phyloP scores from a whole-genome alignment of 495 filamentous ascomycete genomes.

The Letharia columbiana region DNA sequence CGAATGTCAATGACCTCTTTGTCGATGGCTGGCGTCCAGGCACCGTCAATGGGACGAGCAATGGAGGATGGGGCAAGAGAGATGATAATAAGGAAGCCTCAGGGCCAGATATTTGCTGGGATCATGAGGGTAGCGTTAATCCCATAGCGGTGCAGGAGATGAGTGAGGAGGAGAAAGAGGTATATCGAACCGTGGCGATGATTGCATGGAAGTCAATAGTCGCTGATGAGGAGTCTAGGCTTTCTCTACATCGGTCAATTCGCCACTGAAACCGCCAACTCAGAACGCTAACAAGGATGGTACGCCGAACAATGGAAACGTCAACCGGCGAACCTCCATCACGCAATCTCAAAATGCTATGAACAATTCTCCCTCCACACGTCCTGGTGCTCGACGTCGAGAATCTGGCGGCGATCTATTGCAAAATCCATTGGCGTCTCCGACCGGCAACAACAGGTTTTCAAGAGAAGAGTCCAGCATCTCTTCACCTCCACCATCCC shows the following conservation, averaged over 20 bases:
- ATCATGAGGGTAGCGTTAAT: slow-evolving; percentile 58
- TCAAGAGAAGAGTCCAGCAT: slow-evolving; percentile 51
- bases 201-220: not conserved
- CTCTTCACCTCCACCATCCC: slow-evolving; percentile 54
- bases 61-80: slow-evolving; percentile 68
- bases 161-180: slow-evolving; percentile 77
- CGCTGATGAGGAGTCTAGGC: slow-evolving; percentile 40
- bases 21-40: slow-evolving; percentile 69
- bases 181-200: slow-evolving; percentile 26
- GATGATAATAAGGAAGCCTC: slow-evolving; percentile 56
- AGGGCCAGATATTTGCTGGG: slow-evolving; percentile 85
- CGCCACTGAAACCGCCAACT: slow-evolving; percentile 75
- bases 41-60: slow-evolving; percentile 49
- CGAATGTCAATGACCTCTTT: slow-evolving; percentile 63
- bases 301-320: slow-evolving; percentile 42
- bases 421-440: slow-evolving; percentile 50
- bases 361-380: slow-evolving; percentile 50
- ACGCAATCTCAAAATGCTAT: slow-evolving; percentile 41
- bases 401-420: slow-evolving; percentile 70
- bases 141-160: slow-evolving; percentile 70
- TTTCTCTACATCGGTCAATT: slow-evolving; percentile 84
- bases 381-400: slow-evolving; percentile 68
- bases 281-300: slow-evolving; percentile 64
- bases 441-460: slow-evolving; percentile 42
- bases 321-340: slow-evolving; percentile 68